Evolutionary conservation across 805 yeast genomes (phyloP).

Genomic region (Teunomyces stri): DNA sequence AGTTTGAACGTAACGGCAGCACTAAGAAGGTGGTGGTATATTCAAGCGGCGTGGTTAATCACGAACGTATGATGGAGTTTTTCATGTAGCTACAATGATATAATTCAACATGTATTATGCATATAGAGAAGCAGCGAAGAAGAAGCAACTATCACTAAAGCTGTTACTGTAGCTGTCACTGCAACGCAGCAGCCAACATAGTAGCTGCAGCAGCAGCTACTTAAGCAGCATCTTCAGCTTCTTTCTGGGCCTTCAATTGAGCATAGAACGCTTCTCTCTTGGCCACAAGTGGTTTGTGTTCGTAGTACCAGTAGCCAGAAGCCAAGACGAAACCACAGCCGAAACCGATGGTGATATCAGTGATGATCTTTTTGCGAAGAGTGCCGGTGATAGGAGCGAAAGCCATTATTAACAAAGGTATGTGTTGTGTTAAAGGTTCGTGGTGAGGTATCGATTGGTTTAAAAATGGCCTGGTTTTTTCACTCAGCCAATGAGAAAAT

Average conservation of each 20-base stretch:
- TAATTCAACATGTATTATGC: neutral
- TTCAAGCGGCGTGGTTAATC: slow-evolving; percentile 29
- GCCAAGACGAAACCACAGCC: slow-evolving; percentile 54
- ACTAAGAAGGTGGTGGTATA: slow-evolving; percentile 40
- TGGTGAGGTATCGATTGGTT: neutral
- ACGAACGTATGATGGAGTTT: slow-evolving; percentile 2
- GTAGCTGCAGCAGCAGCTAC: neutral
- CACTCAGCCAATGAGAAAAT: slow-evolving; percentile 4
- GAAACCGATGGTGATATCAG: slow-evolving; percentile 74
- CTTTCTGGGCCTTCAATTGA: slow-evolving; percentile 71
- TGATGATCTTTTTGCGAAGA: slow-evolving; percentile 73
- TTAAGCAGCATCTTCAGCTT: slow-evolving; percentile 48
- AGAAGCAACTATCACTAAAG: no score
- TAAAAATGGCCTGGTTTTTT: slow-evolving; percentile 2
- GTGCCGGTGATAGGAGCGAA: slow-evolving; percentile 85
- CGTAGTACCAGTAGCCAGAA: slow-evolving; percentile 83
- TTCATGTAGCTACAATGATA: neutral
- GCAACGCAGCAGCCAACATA: neutral
- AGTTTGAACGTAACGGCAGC: slow-evolving; percentile 24
- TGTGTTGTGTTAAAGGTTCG: neutral
- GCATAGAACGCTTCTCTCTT: slow-evolving; percentile 85
- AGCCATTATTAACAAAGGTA: slow-evolving; percentile 47
- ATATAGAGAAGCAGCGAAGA: neutral
- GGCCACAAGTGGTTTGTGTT: slow-evolving; percentile 69
- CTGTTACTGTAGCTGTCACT: no score